phyloP scores from a whole-genome alignment of 176 grass and related monocot species.

The Pontederia crassipes region DNA sequence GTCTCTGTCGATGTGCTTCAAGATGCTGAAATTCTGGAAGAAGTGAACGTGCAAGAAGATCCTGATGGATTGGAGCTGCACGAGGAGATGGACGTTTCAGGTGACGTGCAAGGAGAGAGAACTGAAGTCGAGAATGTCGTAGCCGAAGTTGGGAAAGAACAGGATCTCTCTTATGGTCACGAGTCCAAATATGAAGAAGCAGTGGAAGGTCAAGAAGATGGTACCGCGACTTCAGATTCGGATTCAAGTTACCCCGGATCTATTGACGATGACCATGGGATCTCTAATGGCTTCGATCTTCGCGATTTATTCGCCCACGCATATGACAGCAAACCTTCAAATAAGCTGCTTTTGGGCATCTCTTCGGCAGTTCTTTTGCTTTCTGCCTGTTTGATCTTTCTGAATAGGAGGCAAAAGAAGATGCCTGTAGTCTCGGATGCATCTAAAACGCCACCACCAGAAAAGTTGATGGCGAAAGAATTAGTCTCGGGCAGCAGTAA shows the following conservation, averaged over 20 bases:
- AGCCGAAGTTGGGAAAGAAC: background rate
- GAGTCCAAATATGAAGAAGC: conserved; percentile 3
- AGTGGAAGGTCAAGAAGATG: conserved; percentile 5
- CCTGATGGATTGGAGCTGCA: too few species aligned
- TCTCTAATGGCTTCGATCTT: background rate
- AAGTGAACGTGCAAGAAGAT: too few species aligned
- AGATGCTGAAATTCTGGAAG: too few species aligned
- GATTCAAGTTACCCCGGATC: conserved; percentile 4
- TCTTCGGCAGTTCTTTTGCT: conserved; percentile 26
- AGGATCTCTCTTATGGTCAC: background rate
- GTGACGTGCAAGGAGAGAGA: conserved; percentile 14
- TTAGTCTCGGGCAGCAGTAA: conserved; percentile 59
- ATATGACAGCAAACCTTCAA: conserved; percentile 18
- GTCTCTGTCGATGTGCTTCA: too few species aligned
- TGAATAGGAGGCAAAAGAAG: conserved; percentile 33
- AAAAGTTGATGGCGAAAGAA: conserved; percentile 8
- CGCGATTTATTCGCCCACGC: conserved; percentile 11
- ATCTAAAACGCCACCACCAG: background rate
- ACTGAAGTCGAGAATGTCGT: conserved; percentile 10
- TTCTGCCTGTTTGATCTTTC: conserved; percentile 14
- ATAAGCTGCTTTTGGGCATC: conserved; percentile 16
- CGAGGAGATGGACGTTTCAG: background rate
- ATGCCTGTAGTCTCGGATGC: background rate
- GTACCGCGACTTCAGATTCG: conserved; percentile 6
- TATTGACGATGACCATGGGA: conserved; percentile 14